Evolutionary conservation across 2,329 filamentous ascomycete species (phyloP).

Genomic region (Verticillium zaregamsianum): DNA sequence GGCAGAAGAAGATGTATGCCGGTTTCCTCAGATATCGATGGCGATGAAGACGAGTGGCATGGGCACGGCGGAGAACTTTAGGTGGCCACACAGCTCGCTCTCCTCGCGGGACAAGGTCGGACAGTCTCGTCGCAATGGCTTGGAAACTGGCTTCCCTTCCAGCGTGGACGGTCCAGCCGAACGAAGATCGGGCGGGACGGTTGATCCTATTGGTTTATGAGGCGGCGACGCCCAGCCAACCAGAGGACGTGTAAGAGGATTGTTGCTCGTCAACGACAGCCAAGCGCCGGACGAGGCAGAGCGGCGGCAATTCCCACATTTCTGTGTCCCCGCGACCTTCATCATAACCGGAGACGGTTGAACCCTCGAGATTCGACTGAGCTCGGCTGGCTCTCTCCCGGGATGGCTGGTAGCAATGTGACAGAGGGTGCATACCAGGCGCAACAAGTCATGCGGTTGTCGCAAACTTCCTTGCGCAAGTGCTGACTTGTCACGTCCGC

Average conservation of each 20-base stretch:
- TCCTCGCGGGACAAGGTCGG: too few relatives aligned
- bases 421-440: slow-evolving; percentile 5
- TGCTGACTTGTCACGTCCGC: slow-evolving; percentile 7
- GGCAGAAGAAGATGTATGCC: too few relatives aligned
- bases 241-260: slow-evolving; percentile 1
- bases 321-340: neutral
- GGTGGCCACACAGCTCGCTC: too few relatives aligned
- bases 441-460: slow-evolving; percentile 9
- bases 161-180: slow-evolving; percentile 6
- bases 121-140: neutral
- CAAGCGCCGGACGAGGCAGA: neutral
- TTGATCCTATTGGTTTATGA: slow-evolving; percentile 8
- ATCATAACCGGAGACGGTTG: slow-evolving; percentile 2
- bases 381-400: neutral
- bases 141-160: slow-evolving; percentile 1
- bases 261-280: neutral
- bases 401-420: slow-evolving; percentile 2
- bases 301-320: neutral
- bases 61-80: too few relatives aligned
- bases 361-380: slow-evolving; percentile 6
- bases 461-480: slow-evolving; percentile 8
- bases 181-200: slow-evolving; percentile 5
- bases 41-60: too few relatives aligned
- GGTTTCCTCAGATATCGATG: too few relatives aligned
- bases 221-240: slow-evolving; percentile 5